A percentile compares a stretch with the other conserved stretches of the same genome.
Conservation (phyloP, 805 yeast genomes). For the Blastobotrys parvus region DNA sequence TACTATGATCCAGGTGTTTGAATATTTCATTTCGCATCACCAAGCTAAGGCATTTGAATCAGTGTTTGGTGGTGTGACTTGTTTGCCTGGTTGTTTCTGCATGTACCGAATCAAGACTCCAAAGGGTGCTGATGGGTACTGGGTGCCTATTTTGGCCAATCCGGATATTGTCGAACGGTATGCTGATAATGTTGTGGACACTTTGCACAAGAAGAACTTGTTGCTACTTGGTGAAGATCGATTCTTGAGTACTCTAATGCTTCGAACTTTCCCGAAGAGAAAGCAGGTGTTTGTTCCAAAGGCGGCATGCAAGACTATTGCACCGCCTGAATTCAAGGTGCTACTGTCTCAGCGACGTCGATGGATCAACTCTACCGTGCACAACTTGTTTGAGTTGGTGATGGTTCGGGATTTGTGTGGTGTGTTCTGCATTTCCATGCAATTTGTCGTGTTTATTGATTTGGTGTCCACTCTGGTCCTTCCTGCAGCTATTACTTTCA, state of each 20-base stretch:
- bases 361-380: constrained; percentile 94
- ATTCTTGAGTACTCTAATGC: constrained; percentile 74
- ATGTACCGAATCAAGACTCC: constrained; percentile 89
- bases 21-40: constrained; percentile 88
- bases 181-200: constrained; percentile 74
- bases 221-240: constrained; percentile 87
- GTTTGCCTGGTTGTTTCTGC: constrained; percentile 92
- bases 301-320: constrained; percentile 87
- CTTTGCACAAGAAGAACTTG: constrained; percentile 79
- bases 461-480: constrained; percentile 79
- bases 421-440: constrained; percentile 92
- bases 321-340: constrained; percentile 74
- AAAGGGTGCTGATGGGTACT: constrained; percentile 64
- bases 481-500: constrained; percentile 81
- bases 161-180: constrained; percentile 91
- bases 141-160: constrained; percentile 91
- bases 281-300: constrained; percentile 80
- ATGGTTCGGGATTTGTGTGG: constrained; percentile 86
- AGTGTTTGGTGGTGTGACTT: constrained; percentile 90
- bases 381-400: constrained; percentile 80
- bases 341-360: constrained; percentile 88
- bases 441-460: constrained; percentile 77
- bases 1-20: constrained; percentile 88
- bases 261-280: constrained; percentile 81
- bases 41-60: constrained; percentile 92